Conservation (phyloP, 2,329 filamentous ascomycete species). For the Aspergillus alliaceus region DNA sequence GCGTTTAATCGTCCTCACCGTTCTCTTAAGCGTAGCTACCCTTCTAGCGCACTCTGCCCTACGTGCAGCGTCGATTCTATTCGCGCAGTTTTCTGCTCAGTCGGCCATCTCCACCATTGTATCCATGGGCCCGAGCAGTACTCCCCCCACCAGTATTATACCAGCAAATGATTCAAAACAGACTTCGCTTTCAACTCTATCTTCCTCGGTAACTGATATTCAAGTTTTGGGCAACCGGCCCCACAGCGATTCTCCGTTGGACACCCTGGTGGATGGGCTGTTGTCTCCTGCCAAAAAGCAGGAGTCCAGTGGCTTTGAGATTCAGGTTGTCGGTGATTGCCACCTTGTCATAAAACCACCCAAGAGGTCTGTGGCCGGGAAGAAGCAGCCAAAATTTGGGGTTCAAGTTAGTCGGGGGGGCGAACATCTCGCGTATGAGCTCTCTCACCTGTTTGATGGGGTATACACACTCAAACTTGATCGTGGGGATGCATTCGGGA, state of each 20-base stretch:
- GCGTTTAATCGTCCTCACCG: constrained; percentile 27
- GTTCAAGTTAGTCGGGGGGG: constrained; percentile 50
- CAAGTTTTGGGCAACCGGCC: constrained; percentile 15
- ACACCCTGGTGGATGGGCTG: constrained; percentile 25
- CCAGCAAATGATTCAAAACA: constrained; percentile 17
- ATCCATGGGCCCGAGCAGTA: constrained; percentile 12
- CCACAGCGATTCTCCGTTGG: constrained; percentile 21
- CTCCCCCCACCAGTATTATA: constrained; percentile 23
- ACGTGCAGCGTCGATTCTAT: constrained; percentile 22
- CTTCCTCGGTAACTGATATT: constrained; percentile 20
- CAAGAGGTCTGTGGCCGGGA: constrained; percentile 40
- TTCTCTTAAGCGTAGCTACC: constrained; percentile 30
- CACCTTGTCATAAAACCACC: constrained; percentile 55
- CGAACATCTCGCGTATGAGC: constrained; percentile 42
- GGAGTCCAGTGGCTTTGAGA: constrained; percentile 46
- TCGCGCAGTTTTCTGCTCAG: constrained; percentile 26
- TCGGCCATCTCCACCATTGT: constrained; percentile 23
- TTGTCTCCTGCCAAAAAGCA: constrained; percentile 20
- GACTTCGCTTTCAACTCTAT: constrained; percentile 26
- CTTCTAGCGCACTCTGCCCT: constrained; percentile 33
- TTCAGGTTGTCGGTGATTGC: constrained; percentile 55
- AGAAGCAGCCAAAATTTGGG: constrained; percentile 49
- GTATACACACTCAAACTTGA: constrained; percentile 54
- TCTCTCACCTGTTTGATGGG: constrained; percentile 54
- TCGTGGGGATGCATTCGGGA: constrained; percentile 49